These are phyloP conservation scores for Tylopilus sp. DNA, from an alignment of 768 basidiomycete genomes.

Conservation along the genomic window DNA sequence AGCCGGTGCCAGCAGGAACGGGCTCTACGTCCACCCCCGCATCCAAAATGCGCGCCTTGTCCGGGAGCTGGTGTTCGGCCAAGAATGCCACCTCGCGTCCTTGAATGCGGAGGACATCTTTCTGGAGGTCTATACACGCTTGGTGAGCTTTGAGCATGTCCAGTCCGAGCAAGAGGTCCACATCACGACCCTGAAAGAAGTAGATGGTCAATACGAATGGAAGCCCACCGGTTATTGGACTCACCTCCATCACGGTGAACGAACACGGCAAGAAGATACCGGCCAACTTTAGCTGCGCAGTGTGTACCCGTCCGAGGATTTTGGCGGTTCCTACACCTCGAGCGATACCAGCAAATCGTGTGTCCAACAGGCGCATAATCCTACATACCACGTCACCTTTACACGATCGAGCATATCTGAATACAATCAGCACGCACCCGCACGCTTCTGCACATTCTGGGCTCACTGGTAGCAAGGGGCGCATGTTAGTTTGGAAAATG, in stretches of 20 bases:
- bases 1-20: conserved; percentile 11
- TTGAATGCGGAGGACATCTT: conserved; percentile 89
- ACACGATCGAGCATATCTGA: conserved; percentile 1
- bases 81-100: conserved; percentile 86
- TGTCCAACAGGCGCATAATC: conserved; percentile 91
- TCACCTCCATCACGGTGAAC: conserved; percentile 92
- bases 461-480: conserved; percentile 55
- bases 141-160: conserved; percentile 99
- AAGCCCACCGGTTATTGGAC: conserved; percentile 2
- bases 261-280: conserved; percentile 85
- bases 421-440: conserved; percentile 51
- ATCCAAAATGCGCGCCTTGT: conserved; percentile 57
- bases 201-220: not conserved
- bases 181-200: conserved; percentile 71
- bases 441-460: conserved; percentile 90
- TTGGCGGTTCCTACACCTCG: conserved; percentile 92
- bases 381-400: conserved; percentile 35
- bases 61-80: conserved; percentile 91
- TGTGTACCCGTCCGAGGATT: conserved; percentile 92
- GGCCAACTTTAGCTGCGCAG: conserved; percentile 84
- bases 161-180: conserved; percentile 95
- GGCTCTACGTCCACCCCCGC: conserved; percentile 27
- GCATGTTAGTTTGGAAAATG: not conserved
- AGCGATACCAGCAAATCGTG: conserved; percentile 84
- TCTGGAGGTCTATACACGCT: conserved; percentile 91